Conservation (phyloP, 371 early-diverging fungal species). For the Modicella reniformis region DNA sequence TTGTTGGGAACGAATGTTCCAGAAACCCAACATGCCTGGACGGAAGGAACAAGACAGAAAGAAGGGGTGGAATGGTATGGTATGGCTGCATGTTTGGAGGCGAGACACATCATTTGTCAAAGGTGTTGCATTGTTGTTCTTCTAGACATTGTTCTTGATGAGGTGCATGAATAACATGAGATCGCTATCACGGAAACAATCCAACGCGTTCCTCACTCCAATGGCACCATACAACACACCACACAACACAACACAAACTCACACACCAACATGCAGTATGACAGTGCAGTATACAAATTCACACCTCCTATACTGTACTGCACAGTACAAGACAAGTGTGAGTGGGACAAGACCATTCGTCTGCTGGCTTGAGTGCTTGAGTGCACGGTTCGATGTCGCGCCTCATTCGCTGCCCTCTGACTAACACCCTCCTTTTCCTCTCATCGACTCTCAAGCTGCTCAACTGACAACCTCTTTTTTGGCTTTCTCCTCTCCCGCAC, state of each 20-base stretch:
- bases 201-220: background rate
- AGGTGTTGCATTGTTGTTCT: too few relatives aligned
- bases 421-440: background rate
- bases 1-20: too few relatives aligned
- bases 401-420: background rate
- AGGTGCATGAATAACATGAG: background rate
- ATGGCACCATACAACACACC: too few relatives aligned
- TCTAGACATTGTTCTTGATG: background rate
- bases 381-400: background rate
- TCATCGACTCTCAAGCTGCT: background rate
- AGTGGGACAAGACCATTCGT: too few relatives aligned
- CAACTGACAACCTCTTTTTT: background rate
- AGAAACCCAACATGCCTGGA: too few relatives aligned
- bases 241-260: too few relatives aligned
- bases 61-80: background rate
- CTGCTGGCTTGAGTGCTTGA: background rate
- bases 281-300: too few relatives aligned
- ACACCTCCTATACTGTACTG: too few relatives aligned
- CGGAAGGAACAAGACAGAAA: background rate
- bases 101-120: background rate
- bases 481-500: too few relatives aligned
- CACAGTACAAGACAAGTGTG: too few relatives aligned
- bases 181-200: background rate
- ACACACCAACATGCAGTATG: background rate
- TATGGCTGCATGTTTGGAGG: background rate